Percentiles rank a stretch among this genome's conserved stretches.
These are phyloP conservation scores for Diplocarpon rosae DNA, from an alignment of 2,329 filamentous ascomycete genomes.

Conservation along the genomic window DNA sequence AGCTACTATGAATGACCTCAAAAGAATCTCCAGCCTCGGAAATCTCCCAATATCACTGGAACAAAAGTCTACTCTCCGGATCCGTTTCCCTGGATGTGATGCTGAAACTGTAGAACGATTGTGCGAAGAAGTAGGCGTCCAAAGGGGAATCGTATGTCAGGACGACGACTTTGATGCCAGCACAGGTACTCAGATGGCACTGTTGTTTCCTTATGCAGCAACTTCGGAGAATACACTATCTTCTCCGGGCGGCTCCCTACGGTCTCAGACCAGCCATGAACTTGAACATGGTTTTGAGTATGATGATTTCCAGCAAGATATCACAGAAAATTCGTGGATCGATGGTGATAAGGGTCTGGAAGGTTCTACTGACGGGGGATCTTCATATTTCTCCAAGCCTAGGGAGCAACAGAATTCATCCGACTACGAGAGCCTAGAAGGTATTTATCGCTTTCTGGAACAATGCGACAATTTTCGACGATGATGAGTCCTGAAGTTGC, in stretches of 20 bases:
- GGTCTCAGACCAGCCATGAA: slow-evolving; percentile 31
- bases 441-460: slow-evolving; percentile 55
- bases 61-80: slow-evolving; percentile 48
- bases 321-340: slow-evolving; percentile 24
- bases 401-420: slow-evolving; percentile 31
- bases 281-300: slow-evolving; percentile 8
- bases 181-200: slow-evolving; percentile 59
- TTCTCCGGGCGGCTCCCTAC: slow-evolving; percentile 30
- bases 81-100: slow-evolving; percentile 88
- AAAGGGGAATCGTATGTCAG: slow-evolving; percentile 66
- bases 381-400: slow-evolving; percentile 20
- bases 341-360: slow-evolving; percentile 26
- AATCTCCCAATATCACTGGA: slow-evolving; percentile 74
- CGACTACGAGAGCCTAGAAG: slow-evolving; percentile 50
- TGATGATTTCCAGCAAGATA: slow-evolving; percentile 18
- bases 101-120: slow-evolving; percentile 69
- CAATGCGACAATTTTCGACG: slow-evolving; percentile 40
- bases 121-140: slow-evolving; percentile 78
- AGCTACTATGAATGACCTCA: slow-evolving; percentile 68
- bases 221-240: slow-evolving; percentile 33
- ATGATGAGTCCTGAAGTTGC: slow-evolving; percentile 3
- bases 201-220: slow-evolving; percentile 81
- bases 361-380: slow-evolving; percentile 22
- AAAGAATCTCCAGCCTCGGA: slow-evolving; percentile 63
- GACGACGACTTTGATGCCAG: slow-evolving; percentile 61